Conservation (phyloP, 2,329 filamentous ascomycete genomes). For the Clonostachys sp. region DNA sequence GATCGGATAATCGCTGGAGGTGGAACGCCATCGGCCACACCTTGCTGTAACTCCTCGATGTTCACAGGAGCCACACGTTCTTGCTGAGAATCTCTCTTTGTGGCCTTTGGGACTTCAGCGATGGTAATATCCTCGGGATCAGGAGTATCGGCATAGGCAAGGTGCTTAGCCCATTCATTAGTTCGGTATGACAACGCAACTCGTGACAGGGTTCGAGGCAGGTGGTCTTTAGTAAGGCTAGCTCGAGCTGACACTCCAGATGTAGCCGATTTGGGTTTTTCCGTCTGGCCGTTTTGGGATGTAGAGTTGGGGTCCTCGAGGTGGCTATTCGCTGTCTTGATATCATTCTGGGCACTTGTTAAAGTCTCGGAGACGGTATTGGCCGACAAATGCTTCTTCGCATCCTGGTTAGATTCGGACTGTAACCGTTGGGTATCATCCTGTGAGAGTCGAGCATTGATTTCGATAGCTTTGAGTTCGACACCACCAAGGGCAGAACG, state of each 20-base stretch:
- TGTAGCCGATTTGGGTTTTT: conserved; percentile 31
- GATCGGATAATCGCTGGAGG: conserved; percentile 17
- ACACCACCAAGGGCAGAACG: conserved; percentile 16
- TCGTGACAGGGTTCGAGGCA: conserved; percentile 69
- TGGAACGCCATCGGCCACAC: conserved; percentile 45
- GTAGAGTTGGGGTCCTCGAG: no score
- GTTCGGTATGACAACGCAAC: conserved; percentile 82
- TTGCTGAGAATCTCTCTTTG: conserved; percentile 7
- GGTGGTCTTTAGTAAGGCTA: conserved; percentile 52
- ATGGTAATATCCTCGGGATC: conserved; percentile 57
- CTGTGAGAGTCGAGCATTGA: conserved; percentile 28
- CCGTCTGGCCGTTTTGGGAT: conserved; percentile 10
- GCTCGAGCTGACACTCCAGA: conserved; percentile 36
- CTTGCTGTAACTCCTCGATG: conserved; percentile 61
- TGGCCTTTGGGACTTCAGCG: conserved; percentile 20
- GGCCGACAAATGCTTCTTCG: no score
- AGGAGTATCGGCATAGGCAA: conserved; percentile 71
- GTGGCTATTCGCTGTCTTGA: no score
- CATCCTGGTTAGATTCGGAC: no score
- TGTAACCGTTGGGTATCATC: neutral
- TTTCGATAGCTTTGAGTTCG: conserved; percentile 23
- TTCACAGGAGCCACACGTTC: conserved; percentile 60
- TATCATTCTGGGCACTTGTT: no score
- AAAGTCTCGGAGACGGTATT: no score
- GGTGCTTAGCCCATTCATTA: conserved; percentile 94